These are phyloP conservation scores for Stenocarpella maydis DNA, from an alignment of 2,329 filamentous ascomycete genomes.

Conservation along the genomic window DNA sequence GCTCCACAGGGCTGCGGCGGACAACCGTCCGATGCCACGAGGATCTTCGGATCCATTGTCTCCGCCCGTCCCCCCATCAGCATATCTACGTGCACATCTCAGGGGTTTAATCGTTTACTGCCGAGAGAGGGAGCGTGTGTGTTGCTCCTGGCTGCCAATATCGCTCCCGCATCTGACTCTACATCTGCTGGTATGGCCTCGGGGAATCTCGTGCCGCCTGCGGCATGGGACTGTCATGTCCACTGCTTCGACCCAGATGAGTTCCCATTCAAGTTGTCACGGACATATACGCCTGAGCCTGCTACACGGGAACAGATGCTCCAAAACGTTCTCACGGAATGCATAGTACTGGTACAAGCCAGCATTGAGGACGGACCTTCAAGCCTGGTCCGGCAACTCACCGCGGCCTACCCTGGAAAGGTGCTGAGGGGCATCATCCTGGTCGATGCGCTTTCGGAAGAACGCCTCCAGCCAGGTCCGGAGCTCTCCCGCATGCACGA, in stretches of 20 bases:
- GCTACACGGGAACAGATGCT: background rate
- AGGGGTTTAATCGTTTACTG: background rate
- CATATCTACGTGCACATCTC: background rate
- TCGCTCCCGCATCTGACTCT: background rate
- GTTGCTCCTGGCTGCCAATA: background rate
- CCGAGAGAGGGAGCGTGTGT: too few relatives aligned
- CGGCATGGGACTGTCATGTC: background rate
- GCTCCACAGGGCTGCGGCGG: background rate
- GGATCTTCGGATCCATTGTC: too few relatives aligned
- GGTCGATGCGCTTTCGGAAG: background rate
- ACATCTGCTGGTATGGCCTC: too few relatives aligned
- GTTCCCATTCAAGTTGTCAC: background rate
- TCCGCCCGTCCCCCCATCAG: background rate
- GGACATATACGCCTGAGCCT: background rate
- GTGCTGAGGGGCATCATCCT: background rate
- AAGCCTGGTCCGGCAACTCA: background rate
- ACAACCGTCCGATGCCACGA: background rate
- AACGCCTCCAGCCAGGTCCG: background rate
- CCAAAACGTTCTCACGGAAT: background rate
- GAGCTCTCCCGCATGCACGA: slow-evolving; percentile 7
- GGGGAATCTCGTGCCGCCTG: background rate
- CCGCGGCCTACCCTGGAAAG: background rate
- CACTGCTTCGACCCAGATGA: background rate
- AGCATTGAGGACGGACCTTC: background rate
- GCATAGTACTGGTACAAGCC: background rate